Evolutionary conservation across 306 rosid species (phyloP), one percentile per base, ranked within the genome.

Genomic region (Lathyrus aphaca): DNA sequence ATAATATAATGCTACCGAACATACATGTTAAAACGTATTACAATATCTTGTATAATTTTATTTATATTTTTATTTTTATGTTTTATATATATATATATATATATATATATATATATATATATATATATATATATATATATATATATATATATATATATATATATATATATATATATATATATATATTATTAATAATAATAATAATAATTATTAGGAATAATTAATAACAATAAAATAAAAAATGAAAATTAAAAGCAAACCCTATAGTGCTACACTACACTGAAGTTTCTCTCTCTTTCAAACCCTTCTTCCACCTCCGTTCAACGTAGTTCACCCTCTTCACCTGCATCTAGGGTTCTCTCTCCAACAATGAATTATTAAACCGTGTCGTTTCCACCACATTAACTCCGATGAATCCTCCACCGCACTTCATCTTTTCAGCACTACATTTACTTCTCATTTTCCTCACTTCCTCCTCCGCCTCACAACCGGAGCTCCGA

Each of bases 401-500:
- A 82, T 77, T 79, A 48, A 46, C 74, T 76, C 82, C 96, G 68
- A 93, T 88, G 98, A 89, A 79, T 82, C 82, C 79, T 76, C 17
- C 69, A 50, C 77, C 79, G 44, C 23, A 35, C 6, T 13, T 38
- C 1, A 21, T 46, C 21, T 12, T 73, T 56, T 17, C 37, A 42
- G 7, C 69, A 5, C 19, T 11, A 12, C 70, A 27, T 35, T 60
- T 13, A 64, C 72, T 63, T 27, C 12, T 86, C 27, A 32, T 23
- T 17, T 21, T 56, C 32, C 37, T 19, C 74, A 42, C 74, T 4
- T n/a, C 38, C 45, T 70, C 77, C 5, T 79, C 80, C 0, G 80
- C 80, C 39, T 82, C 92, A 1, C 78, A 43, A 1, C 70, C 81
- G 17, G 98, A 94, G 81, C 90, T 94, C 82, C 96, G 88, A 86